phyloP scores from a whole-genome alignment of 306 rosid species.

The Benincasa hispida region DNA sequence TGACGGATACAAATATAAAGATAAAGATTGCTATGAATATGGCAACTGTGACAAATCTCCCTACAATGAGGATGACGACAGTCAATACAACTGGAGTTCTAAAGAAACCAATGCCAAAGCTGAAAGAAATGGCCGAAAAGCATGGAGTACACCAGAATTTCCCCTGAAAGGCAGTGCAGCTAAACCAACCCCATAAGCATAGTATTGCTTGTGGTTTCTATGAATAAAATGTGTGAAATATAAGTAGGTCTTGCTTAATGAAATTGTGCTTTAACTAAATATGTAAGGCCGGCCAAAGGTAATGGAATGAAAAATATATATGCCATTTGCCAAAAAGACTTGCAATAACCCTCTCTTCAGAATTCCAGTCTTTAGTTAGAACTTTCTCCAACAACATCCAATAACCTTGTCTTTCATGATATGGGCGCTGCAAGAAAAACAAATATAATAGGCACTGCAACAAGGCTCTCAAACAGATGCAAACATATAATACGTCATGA shows the following conservation, averaged over 20 bases:
- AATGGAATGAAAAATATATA: neutral
- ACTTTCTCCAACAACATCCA: neutral
- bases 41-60: neutral
- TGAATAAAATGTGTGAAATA: neutral
- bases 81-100: neutral
- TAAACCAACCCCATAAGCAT: neutral
- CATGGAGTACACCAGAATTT: neutral
- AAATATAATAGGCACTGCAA: no score
- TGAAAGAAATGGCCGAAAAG: neutral
- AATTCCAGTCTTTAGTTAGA: neutral
- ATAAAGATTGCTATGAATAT: neutral
- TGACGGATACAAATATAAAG: neutral
- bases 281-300: neutral
- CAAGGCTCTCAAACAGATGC: neutral
- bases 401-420: neutral
- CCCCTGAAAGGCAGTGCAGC: neutral
- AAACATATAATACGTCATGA: neutral
- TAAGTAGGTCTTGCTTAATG: neutral
- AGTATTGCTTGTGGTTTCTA: neutral
- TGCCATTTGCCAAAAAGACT: neutral
- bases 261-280: neutral
- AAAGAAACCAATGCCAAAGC: neutral
- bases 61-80: neutral
- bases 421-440: no score
- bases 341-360: neutral